Evolutionary conservation across 208 protist genomes (phyloP), one percentile per base, ranked within the genome.

Genomic region (Trypanosoma theileri): DNA sequence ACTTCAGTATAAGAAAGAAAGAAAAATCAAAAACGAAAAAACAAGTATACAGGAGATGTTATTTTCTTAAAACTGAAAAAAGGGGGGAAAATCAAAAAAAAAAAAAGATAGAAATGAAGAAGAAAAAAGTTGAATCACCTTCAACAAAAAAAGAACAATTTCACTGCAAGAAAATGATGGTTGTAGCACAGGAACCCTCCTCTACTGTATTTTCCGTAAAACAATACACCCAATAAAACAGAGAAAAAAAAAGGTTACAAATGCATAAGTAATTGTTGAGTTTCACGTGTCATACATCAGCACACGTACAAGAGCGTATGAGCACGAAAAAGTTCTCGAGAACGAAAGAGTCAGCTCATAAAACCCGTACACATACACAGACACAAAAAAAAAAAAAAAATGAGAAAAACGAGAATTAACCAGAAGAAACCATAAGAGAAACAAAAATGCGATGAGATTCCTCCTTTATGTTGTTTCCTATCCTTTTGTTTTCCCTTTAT

Each of bases 181-280:
- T 41, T 11, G n/a, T 46, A 46, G n/a, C n/a, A 12, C 35, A 22
- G 21, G 17, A 74, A 26, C 2, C 51, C n/a, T 13, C n/a, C n/a
- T 55, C 19, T 26, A 13, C 19, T 55, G 12, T 26, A 55, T 24
- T 55, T 24, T 11, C 21, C 21, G 45, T 13, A 17, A 74, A 65
- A 60, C 4, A 74, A 44, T 4, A 51, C 48, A 68, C 66, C 26
- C 19, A 74, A 31, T 26, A 68, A 74, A 52, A 58, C 42, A 44
- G 9, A 50, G 53, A 55, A 44, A 63, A 40, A 65, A 46, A n/a
- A 55, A 41, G 64, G 53, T 61, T 6, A 40, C 6, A 51, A 55
- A 44, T 48, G 64, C n/a, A 60, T 1, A 46, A 51, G 26, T 16
- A 41, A n/a, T 28, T 17, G 1, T 35, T 35, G 28, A 8, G 28